Conservation (phyloP, 805 yeast genomes). For the Zygosaccharomyces gambellarensis region DNA sequence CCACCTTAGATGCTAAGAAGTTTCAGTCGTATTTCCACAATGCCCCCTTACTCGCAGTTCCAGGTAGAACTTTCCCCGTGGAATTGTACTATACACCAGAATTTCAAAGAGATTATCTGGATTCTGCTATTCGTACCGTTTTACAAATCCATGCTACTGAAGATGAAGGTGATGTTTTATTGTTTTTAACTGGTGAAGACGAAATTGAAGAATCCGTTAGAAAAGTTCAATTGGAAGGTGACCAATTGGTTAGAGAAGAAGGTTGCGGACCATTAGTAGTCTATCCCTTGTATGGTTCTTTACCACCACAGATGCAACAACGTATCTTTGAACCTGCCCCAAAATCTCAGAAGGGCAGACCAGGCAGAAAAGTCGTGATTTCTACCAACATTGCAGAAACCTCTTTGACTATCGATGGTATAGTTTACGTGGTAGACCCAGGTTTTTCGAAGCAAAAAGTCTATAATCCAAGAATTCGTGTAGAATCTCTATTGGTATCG, state of each 20-base stretch:
- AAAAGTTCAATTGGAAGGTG: conserved; percentile 81
- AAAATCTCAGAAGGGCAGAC: conserved; percentile 66
- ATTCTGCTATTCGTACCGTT: conserved; percentile 92
- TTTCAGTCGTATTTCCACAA: conserved; percentile 83
- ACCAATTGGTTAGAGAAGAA: conserved; percentile 82
- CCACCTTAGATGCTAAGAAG: conserved; percentile 95
- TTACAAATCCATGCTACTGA: conserved; percentile 96
- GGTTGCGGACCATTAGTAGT: conserved; percentile 85
- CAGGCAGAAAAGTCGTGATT: conserved; percentile 91
- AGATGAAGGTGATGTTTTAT: conserved; percentile 81
- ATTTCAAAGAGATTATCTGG: conserved; percentile 89
- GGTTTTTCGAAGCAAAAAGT: conserved; percentile 96
- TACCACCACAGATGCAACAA: conserved; percentile 95
- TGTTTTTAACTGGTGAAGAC: conserved; percentile 93
- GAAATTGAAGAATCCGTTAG: conserved; percentile 97
- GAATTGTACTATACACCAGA: conserved; percentile 97
- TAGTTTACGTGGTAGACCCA: conserved; percentile 95
- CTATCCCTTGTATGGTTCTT: conserved; percentile 91
- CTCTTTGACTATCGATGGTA: conserved; percentile 94
- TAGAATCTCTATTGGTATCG: conserved; percentile 87
- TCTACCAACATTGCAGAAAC: conserved; percentile 98
- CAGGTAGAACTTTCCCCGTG: conserved; percentile 97
- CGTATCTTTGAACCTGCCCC: conserved; percentile 89
- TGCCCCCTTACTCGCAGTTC: conserved; percentile 93
- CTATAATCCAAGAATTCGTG: conserved; percentile 92